Percentiles rank a stretch among this genome's conserved stretches.
These are phyloP conservation scores for Boletus subparvulus DNA, from an alignment of 768 basidiomycete genomes.

Conservation along the genomic window DNA sequence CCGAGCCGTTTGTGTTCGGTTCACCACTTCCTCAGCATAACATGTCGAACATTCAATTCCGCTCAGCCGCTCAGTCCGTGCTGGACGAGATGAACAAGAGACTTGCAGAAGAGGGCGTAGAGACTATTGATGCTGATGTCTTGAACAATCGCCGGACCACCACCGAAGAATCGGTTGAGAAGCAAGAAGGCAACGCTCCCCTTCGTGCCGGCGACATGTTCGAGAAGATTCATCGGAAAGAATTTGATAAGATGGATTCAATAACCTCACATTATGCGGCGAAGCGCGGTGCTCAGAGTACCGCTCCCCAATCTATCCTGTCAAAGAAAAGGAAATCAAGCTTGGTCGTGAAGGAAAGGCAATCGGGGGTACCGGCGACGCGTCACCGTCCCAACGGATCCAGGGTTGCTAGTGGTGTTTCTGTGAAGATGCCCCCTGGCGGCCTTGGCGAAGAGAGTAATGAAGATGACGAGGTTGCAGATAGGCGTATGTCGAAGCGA, in stretches of 20 bases:
- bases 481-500: slow-evolving; percentile 46
- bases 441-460: slow-evolving; percentile 56
- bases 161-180: slow-evolving; percentile 2
- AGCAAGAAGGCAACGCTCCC: slow-evolving; percentile 24
- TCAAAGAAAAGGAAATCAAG: slow-evolving; percentile 52
- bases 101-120: slow-evolving; percentile 56
- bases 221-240: slow-evolving; percentile 59
- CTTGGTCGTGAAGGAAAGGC: slow-evolving; percentile 39
- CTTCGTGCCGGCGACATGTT: slow-evolving; percentile 39
- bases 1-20: slow-evolving; percentile 71
- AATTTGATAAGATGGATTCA: slow-evolving; percentile 77
- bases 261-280: slow-evolving; percentile 58
- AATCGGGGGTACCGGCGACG: slow-evolving; percentile 3
- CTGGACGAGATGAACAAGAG: slow-evolving; percentile 82
- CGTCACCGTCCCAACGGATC: slow-evolving; percentile 25
- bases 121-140: slow-evolving; percentile 45
- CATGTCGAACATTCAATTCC: slow-evolving; percentile 66
- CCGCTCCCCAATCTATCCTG: slow-evolving; percentile 20
- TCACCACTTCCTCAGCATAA: slow-evolving; percentile 66
- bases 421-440: slow-evolving; percentile 47
- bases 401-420: slow-evolving; percentile 26
- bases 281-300: slow-evolving; percentile 31
- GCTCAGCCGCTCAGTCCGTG: slow-evolving; percentile 62
- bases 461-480: slow-evolving; percentile 39
- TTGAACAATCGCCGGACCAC: slow-evolving; percentile 35